These are phyloP conservation scores for Leccinum olivaceoglutinosum DNA, from an alignment of 1,284 basidiomycete genomes.

Conservation along the genomic window DNA sequence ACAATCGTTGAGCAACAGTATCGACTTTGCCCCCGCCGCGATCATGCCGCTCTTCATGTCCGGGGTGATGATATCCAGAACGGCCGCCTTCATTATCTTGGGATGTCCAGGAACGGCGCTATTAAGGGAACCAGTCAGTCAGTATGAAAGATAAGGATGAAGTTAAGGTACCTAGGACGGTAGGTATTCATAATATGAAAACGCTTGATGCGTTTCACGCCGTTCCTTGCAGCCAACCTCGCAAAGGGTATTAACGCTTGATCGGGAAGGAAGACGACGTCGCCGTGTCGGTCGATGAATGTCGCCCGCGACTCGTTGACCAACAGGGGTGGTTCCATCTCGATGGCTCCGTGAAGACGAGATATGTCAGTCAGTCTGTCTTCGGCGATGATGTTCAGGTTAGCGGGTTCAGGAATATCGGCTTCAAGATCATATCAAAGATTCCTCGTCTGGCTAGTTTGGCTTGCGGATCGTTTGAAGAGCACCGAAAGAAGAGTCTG, in stretches of 20 bases:
- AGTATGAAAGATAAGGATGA: not conserved
- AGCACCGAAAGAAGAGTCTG: constrained; percentile 66
- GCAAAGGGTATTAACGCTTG: constrained; percentile 82
- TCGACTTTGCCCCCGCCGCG: constrained; percentile 65
- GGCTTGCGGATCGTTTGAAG: constrained; percentile 54
- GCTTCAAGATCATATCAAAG: constrained; percentile 78
- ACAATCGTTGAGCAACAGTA: constrained; percentile 60
- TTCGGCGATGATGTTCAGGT: constrained; percentile 72
- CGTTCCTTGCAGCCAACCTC: constrained; percentile 72
- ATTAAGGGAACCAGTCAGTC: constrained; percentile 1
- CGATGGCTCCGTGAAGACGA: constrained; percentile 84
- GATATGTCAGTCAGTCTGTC: constrained; percentile 77
- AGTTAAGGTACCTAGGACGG: constrained; percentile 47
- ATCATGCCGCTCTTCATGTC: constrained; percentile 56
- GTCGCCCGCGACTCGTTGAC: constrained; percentile 58
- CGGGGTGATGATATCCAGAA: constrained; percentile 76
- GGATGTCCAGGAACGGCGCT: constrained; percentile 69
- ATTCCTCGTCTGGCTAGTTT: constrained; percentile 57
- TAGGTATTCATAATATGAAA: constrained; percentile 81
- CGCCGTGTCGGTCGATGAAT: constrained; percentile 80
- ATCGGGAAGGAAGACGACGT: constrained; percentile 76
- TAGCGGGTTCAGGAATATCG: constrained; percentile 67
- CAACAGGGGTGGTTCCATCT: constrained; percentile 79
- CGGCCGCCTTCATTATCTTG: constrained; percentile 61
- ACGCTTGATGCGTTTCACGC: constrained; percentile 80